A percentile compares a stretch with the other conserved stretches of the same genome.
These are phyloP conservation scores for Drechslerella stenobrocha DNA, from an alignment of 2,329 filamentous ascomycete species.

Conservation along the genomic window DNA sequence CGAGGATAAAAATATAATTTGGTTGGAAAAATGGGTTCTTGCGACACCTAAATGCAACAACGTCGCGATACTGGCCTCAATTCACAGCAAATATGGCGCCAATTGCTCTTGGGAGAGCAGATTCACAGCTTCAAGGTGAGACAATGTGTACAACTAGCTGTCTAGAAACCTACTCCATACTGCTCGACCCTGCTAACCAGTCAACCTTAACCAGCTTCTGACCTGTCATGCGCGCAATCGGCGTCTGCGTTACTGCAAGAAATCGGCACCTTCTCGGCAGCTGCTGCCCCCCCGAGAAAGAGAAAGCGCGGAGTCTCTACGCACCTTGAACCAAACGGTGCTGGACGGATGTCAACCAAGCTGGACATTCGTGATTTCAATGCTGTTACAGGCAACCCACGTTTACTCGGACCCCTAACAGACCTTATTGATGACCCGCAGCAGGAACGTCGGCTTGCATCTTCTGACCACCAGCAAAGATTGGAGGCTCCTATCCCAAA, in stretches of 20 bases:
- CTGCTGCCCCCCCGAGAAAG: slow-evolving; percentile 15
- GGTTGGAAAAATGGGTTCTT: too few species aligned
- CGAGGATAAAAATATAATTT: too few species aligned
- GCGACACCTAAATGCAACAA: too few species aligned
- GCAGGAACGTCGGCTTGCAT: neutral
- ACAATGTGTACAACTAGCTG: neutral
- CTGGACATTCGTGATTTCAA: slow-evolving; percentile 18
- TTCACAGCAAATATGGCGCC: neutral
- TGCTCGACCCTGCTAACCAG: neutral
- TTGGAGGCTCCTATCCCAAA: slow-evolving; percentile 80
- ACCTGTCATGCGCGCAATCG: neutral
- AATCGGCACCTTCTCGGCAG: slow-evolving; percentile 17
- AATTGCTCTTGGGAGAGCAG: neutral
- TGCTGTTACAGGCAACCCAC: neutral
- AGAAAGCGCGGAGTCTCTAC: slow-evolving; percentile 25
- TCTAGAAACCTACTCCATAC: neutral
- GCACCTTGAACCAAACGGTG: neutral
- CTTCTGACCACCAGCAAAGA: slow-evolving; percentile 59
- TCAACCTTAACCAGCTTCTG: neutral
- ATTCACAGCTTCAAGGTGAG: neutral
- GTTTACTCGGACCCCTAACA: slow-evolving; percentile 54
- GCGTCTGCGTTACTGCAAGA: slow-evolving; percentile 2
- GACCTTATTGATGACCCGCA: slow-evolving; percentile 4
- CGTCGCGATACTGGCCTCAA: too few species aligned
- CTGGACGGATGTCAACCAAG: neutral